phyloP scores from a whole-genome alignment of 352 stramenopile species.

The Aphanomyces astaci region DNA sequence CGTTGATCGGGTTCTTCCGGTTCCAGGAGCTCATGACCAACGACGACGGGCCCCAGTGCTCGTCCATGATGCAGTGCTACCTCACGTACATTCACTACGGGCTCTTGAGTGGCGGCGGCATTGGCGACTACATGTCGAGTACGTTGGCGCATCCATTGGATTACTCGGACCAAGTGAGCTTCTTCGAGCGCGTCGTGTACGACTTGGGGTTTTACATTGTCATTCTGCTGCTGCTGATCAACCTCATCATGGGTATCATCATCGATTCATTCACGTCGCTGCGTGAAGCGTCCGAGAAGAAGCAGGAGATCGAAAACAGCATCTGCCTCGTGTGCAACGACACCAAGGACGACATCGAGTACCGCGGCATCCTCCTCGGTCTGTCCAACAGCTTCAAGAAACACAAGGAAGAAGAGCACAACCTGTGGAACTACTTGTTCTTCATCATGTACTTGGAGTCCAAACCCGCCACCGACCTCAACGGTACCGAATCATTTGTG shows the following conservation, averaged over 20 bases:
- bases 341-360: conserved; percentile 23
- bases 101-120: conserved; percentile 18
- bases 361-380: conserved; percentile 10
- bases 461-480: conserved; percentile 34
- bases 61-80: conserved; percentile 22
- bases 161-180: conserved; percentile 3
- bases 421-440: conserved; percentile 48
- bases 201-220: conserved; percentile 26
- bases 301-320: conserved; percentile 16
- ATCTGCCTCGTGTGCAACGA: conserved; percentile 23
- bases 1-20: conserved; percentile 23
- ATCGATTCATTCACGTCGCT: conserved; percentile 26
- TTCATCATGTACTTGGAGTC: conserved; percentile 40
- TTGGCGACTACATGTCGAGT: conserved; percentile 18
- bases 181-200: conserved; percentile 14
- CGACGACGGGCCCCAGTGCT: not conserved
- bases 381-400: conserved; percentile 29
- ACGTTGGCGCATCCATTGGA: conserved; percentile 13
- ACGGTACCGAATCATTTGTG: conserved; percentile 37
- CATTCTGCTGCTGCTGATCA: conserved; percentile 20
- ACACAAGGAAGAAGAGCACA: conserved; percentile 34
- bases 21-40: conserved; percentile 20
- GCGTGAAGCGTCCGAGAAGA: conserved; percentile 21
- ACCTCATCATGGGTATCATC: conserved; percentile 28
- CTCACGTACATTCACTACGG: conserved; percentile 22